Base-by-base conservation (phyloP, 148 eudicot genomes). In the Silene conica region DNA sequence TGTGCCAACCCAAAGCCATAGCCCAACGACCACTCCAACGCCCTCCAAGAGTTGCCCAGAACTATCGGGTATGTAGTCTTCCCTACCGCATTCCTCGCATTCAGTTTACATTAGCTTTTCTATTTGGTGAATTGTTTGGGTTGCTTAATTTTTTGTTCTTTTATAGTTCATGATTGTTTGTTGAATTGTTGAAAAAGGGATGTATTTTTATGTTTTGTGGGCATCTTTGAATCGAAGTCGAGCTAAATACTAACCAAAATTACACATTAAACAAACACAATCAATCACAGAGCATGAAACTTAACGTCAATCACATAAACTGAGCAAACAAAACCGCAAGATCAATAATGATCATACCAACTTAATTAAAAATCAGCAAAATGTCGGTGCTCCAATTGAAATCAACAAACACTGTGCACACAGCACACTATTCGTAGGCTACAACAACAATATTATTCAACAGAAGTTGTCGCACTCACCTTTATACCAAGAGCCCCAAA, bases 391-490 rank as follows among this genome's bases (percentile, higher is more conserved):
- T 10, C 54, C 54, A 48, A 15, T 1, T 11, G 54, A 31, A 67
- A 43, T 58, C 41, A 18, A 69, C 28, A 60, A 54, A n/a, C 74
- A 12, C 23, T 48, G 63, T 19, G 28, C 23, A 10, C 46, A n/a
- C 4, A n/a, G n/a, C n/a, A n/a, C n/a, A n/a, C n/a, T 70, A 72
- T 74, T 70, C 72, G 60, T 75, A 54, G 25, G 9, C 71, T 64
- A 2, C 16, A 64, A 26, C n/a, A 21, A 21, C 48, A 63, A 62
- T 67, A 74, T 79, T 60, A 59, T 74, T 50, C 78, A 56, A 21
- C 1, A 23, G 2, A 70, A 19, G 67, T 25, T 23, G 67, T 63
- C 75, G 25, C 25, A 12, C 18, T 8, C 2, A 19, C 67, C 34
- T 63, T 43, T 25, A 43, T 1, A 61, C 16, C 64, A 61, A 61